Conservation (phyloP, 352 stramenopile genomes). For the Phytopythium helicoides region DNA sequence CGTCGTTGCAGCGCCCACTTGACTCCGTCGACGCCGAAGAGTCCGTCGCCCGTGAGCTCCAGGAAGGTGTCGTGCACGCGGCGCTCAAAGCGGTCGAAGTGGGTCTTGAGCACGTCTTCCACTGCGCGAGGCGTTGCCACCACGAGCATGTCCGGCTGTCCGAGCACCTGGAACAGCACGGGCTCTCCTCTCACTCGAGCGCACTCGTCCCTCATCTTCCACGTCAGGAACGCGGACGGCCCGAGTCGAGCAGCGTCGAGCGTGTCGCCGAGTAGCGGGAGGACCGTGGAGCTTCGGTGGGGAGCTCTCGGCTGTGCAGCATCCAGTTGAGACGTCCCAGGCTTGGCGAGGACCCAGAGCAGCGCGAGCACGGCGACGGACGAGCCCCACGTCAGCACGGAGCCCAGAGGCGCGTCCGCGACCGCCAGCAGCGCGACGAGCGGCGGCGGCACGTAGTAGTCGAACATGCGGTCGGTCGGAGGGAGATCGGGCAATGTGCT, state of each 20-base stretch:
- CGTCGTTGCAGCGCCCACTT: slow-evolving; percentile 67
- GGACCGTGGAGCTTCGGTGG: neutral
- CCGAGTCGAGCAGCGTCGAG: neutral
- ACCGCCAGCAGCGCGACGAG: no score
- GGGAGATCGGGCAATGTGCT: no score
- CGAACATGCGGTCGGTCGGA: no score
- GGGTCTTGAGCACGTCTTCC: slow-evolving; percentile 17
- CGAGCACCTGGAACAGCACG: slow-evolving; percentile 4
- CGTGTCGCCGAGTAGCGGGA: slow-evolving; percentile 6
- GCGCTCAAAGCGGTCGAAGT: slow-evolving; percentile 9
- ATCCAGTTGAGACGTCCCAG: no score
- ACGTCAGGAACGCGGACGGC: slow-evolving; percentile 4
- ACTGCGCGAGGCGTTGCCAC: slow-evolving; percentile 2
- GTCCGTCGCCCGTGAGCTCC: slow-evolving; percentile 56
- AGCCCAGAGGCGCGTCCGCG: no score
- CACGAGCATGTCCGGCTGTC: slow-evolving; percentile 11
- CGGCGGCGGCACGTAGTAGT: no score
- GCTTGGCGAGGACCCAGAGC: no score
- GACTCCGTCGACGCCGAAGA: slow-evolving; percentile 58
- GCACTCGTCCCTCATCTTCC: slow-evolving; percentile 4
- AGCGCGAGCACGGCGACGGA: slow-evolving; percentile 3
- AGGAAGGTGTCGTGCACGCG: slow-evolving; percentile 16
- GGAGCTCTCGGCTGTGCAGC: neutral
- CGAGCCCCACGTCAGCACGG: neutral
- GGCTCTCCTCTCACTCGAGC: neutral